Conservation (phyloP, 768 basidiomycete genomes). For the Termitomyces sp. region DNA sequence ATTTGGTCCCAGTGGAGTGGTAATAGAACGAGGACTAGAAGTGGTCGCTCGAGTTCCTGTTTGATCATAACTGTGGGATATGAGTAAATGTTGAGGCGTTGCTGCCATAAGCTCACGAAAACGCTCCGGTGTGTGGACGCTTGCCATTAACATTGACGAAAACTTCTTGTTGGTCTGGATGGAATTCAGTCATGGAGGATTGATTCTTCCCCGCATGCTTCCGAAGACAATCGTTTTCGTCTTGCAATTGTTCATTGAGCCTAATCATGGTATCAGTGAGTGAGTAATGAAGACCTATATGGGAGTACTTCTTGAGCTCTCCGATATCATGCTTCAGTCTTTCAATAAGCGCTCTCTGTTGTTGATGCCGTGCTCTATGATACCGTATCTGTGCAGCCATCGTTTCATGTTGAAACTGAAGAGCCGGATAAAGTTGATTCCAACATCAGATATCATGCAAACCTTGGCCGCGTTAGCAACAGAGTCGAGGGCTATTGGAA, state of each 20-base stretch:
- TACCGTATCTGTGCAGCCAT: slow-evolving; percentile 63
- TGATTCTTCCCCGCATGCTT: slow-evolving; percentile 21
- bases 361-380: slow-evolving; percentile 52
- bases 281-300: not conserved
- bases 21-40: slow-evolving; percentile 59
- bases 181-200: slow-evolving; percentile 16
- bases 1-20: slow-evolving; percentile 52
- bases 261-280: slow-evolving; percentile 25
- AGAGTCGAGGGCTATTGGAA: slow-evolving; percentile 56
- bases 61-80: slow-evolving; percentile 14
- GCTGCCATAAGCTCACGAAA: slow-evolving; percentile 29
- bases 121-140: slow-evolving; percentile 44
- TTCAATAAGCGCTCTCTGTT: slow-evolving; percentile 48
- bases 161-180: slow-evolving; percentile 26
- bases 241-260: slow-evolving; percentile 39
- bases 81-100: slow-evolving; percentile 3
- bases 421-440: not conserved
- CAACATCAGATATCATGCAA: not conserved
- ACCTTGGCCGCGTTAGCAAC: slow-evolving; percentile 69
- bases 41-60: slow-evolving; percentile 24
- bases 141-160: slow-evolving; percentile 61
- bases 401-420: slow-evolving; percentile 74
- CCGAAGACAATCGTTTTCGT: slow-evolving; percentile 47
- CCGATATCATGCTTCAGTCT: slow-evolving; percentile 43
- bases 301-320: slow-evolving; percentile 52